These are phyloP conservation scores for Candida silvatica DNA, from an alignment of 805 yeast genomes.

Conservation along the genomic window DNA sequence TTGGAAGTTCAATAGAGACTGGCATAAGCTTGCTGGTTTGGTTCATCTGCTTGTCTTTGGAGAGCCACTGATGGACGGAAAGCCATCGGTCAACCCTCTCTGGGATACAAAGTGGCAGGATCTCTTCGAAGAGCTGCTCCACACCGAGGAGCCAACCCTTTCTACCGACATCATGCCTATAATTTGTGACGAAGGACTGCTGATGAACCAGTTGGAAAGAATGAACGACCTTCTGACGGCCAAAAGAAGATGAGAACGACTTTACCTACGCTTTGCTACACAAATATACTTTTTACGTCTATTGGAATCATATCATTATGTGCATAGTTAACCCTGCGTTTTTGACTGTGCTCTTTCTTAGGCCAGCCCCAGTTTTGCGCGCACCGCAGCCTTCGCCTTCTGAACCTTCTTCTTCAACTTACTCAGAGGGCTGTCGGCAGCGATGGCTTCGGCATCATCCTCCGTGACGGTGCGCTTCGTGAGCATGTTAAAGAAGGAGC, in stretches of 20 bases:
- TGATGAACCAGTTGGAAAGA: too few species aligned
- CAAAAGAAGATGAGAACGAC: too few species aligned
- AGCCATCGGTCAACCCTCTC: constrained; percentile 63
- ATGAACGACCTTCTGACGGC: too few species aligned
- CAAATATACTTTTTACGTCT: too few species aligned
- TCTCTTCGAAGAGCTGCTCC: constrained; percentile 54
- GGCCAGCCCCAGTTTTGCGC: too few species aligned
- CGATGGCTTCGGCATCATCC: constrained; percentile 45
- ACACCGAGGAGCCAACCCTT: too few species aligned
- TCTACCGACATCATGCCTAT: too few species aligned
- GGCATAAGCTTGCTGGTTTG: constrained; percentile 71
- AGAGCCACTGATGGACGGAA: constrained; percentile 31
- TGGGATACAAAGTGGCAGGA: constrained; percentile 61
- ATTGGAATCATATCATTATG: too few species aligned
- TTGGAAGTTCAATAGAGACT: constrained; percentile 80
- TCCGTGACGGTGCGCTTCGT: constrained; percentile 69
- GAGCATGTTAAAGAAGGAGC: constrained; percentile 72
- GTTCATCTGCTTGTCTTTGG: constrained; percentile 73
- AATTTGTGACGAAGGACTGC: too few species aligned
- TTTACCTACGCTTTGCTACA: too few species aligned
- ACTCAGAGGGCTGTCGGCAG: constrained; percentile 11
- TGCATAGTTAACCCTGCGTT: too few species aligned
- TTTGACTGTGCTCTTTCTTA: background rate
- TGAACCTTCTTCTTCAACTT: constrained; percentile 4
- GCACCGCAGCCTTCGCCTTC: too few species aligned